Conservation (phyloP, 805 yeast genomes). For the Yamadazyma scolyti region DNA sequence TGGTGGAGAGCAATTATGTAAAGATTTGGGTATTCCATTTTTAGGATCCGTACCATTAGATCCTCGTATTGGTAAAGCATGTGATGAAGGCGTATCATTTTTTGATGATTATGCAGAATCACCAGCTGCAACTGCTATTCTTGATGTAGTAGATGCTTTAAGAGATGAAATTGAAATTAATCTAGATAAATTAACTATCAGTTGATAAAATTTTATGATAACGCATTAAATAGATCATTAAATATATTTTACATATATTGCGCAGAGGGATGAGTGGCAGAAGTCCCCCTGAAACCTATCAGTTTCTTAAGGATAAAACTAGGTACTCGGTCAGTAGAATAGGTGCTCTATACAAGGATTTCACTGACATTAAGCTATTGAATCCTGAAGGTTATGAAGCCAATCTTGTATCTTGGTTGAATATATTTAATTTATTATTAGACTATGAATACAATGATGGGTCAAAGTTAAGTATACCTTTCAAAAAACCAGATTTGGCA, state of each 20-base stretch:
- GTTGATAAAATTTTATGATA: background rate
- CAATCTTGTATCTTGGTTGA: conserved; percentile 36
- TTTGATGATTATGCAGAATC: conserved; percentile 83
- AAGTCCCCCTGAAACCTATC: conserved; percentile 3
- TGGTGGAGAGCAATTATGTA: conserved; percentile 83
- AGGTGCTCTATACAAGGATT: conserved; percentile 29
- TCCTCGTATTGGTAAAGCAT: conserved; percentile 86
- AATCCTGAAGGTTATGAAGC: conserved; percentile 44
- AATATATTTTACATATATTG: conserved; percentile 1
- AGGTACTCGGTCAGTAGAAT: conserved; percentile 8
- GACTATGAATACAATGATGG: conserved; percentile 11
- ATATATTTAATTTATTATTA: conserved; percentile 13
- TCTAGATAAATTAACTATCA: conserved; percentile 14
- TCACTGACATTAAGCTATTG: conserved; percentile 21
- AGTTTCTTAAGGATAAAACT: conserved; percentile 5
- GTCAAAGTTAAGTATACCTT: conserved; percentile 14
- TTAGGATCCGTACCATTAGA: conserved; percentile 94
- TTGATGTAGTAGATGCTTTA: conserved; percentile 74
- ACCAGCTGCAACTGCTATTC: conserved; percentile 84
- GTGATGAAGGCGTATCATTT: conserved; percentile 85
- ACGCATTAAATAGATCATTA: too few species aligned
- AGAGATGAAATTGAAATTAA: conserved; percentile 50
- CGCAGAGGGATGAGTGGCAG: too few species aligned
- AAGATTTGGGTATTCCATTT: conserved; percentile 73
- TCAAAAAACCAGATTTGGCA: conserved; percentile 10